Percentiles rank a stretch among this genome's conserved stretches.
Evolutionary conservation across 129 eudicot genomes (phyloP).

Genomic region (Lonicera japonica): DNA sequence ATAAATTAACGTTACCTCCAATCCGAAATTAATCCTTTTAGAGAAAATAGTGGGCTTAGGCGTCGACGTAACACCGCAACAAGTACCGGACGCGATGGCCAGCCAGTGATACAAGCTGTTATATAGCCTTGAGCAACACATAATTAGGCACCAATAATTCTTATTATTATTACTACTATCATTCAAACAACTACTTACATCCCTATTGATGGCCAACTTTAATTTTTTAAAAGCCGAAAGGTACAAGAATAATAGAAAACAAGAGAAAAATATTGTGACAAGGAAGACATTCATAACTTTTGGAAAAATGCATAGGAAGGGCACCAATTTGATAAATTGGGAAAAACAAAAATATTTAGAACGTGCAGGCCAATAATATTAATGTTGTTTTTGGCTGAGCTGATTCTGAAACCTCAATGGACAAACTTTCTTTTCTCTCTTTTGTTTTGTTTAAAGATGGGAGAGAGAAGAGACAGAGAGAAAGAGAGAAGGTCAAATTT

Average conservation of each 20-base stretch:
- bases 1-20: too few relatives aligned
- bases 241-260: background rate
- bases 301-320: background rate
- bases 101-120: background rate
- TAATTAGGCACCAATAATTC: background rate
- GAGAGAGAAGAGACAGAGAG: slow-evolving; percentile 22
- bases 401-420: slow-evolving; percentile 9
- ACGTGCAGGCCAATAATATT: slow-evolving; percentile 22
- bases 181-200: slow-evolving; percentile 9
- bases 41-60: too few relatives aligned
- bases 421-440: slow-evolving; percentile 25
- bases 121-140: background rate
- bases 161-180: background rate
- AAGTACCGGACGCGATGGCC: too few relatives aligned
- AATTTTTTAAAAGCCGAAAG: background rate
- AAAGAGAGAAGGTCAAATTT: slow-evolving; percentile 25
- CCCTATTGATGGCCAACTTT: slow-evolving; percentile 3
- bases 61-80: too few relatives aligned
- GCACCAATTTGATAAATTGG: background rate
- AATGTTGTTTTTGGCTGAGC: slow-evolving; percentile 3
- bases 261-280: slow-evolving; percentile 4
- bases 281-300: slow-evolving; percentile 18
- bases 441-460: slow-evolving; percentile 14
- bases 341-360: background rate
- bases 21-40: too few relatives aligned